These are phyloP conservation scores for Fusarium sp. DNA, from an alignment of 2,329 filamentous ascomycete species.

Conservation along the genomic window DNA sequence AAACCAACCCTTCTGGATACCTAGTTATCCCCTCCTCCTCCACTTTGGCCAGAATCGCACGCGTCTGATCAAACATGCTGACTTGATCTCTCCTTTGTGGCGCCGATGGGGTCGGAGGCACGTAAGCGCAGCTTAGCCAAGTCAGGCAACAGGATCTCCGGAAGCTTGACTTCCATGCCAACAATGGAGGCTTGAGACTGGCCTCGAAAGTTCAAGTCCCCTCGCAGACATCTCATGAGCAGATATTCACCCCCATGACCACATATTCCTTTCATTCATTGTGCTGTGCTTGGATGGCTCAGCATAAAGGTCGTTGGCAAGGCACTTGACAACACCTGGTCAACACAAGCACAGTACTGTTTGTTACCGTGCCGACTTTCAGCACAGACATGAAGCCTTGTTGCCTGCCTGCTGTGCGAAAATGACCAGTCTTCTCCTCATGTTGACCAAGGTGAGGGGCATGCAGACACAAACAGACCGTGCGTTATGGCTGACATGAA, in stretches of 20 bases:
- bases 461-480: not conserved
- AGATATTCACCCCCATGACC: not conserved
- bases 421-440: not conserved
- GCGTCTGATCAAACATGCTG: not conserved
- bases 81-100: not conserved
- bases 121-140: not conserved
- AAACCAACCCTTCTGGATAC: not conserved
- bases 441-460: not conserved
- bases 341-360: not conserved
- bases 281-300: not conserved
- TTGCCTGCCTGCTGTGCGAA: not conserved
- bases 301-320: not conserved
- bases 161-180: constrained; percentile 1
- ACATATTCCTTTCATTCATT: not conserved
- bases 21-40: not conserved
- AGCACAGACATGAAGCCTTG: not conserved
- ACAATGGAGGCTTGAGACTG: not conserved
- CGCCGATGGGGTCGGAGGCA: not conserved
- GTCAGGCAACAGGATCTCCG: not conserved
- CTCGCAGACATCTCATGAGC: not conserved
- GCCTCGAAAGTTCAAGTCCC: constrained; percentile 1
- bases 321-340: not conserved
- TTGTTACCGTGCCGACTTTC: not conserved
- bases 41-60: not conserved
- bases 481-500: not conserved